These are phyloP conservation scores for Mortierella sp. DNA, from an alignment of 371 early-diverging fungal genomes.

Conservation along the genomic window DNA sequence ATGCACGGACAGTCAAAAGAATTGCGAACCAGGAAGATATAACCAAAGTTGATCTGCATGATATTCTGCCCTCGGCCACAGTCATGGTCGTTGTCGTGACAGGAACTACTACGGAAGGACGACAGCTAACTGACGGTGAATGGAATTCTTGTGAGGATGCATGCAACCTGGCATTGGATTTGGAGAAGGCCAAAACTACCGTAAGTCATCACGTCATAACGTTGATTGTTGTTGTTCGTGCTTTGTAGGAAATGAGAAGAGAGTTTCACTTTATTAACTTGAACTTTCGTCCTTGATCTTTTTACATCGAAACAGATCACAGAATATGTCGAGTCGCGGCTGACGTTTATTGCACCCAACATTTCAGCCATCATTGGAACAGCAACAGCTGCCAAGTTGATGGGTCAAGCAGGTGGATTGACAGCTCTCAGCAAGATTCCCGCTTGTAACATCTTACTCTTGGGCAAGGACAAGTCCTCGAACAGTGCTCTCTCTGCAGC, in stretches of 20 bases:
- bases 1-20: conserved; percentile 87
- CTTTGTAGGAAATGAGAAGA: no score
- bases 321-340: conserved; percentile 91
- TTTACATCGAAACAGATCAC: conserved; percentile 66
- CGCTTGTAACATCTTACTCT: conserved; percentile 84
- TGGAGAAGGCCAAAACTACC: conserved; percentile 77
- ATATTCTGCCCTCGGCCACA: conserved; percentile 85
- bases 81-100: conserved; percentile 95
- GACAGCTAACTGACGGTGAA: conserved; percentile 68
- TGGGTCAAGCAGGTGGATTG: conserved; percentile 94
- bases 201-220: conserved; percentile 38
- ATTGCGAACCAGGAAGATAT: conserved; percentile 85
- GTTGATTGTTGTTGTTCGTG: background rate
- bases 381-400: conserved; percentile 89
- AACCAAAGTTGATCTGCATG: conserved; percentile 75
- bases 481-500: conserved; percentile 85
- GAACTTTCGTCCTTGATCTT: background rate
- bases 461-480: conserved; percentile 70
- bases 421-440: conserved; percentile 90
- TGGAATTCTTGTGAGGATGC: conserved; percentile 80
- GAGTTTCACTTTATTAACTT: background rate
- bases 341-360: conserved; percentile 95
- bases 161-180: conserved; percentile 80
- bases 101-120: conserved; percentile 87
- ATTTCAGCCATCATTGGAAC: conserved; percentile 90